Base-by-base conservation (phyloP, 139 green algal species). In the Tetraselmis striata region DNA sequence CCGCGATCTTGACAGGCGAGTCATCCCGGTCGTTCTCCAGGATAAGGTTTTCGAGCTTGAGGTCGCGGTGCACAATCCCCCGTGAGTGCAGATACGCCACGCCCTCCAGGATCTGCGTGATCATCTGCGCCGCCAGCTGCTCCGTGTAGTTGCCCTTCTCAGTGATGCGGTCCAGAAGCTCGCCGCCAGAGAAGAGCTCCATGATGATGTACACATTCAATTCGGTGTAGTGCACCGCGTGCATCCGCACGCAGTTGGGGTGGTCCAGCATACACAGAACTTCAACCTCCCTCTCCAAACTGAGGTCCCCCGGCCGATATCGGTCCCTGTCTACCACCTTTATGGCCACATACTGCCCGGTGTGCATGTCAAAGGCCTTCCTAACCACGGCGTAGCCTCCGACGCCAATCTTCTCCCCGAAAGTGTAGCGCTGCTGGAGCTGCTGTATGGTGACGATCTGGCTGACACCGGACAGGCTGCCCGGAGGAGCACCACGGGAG, bases 11-110 rank as follows among this genome's bases (percentile, higher is more conserved):
- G 67, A 97, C 90, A 1, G 88, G 84, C 0, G 86, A 88, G 31
- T 93, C 88, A 45, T 93, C 85, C 0, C 79, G 79, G 28, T 93
- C 85, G 80, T 93, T 86, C n/a, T 89, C 67, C 87, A 97, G 90
- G n/a, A 97, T 85, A 81, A 97, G 92, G 84, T 97, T 97, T 77
- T 97, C 93, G 67, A 95, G 87, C 87, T 97, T 97, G 22, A 97
- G 79, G 86, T 97, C 93, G 23, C 93, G 86, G 84, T 95, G 92
- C 11, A 94, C 90, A 31, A 97, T 94, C 59, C 92, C 93, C 92
- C 86, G 32, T 74, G 11, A 59, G 1, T n/a, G 24, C 23, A 81
- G 2, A 58, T 25, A 22, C n/a, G 77, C 32, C 93, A 90, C 84
- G 95, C 86, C 0, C 77, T 88, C 1, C 93, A 88, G 1, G 91